Base-by-base conservation (phyloP, 306 rosid species). In the Acmispon strigosus region DNA sequence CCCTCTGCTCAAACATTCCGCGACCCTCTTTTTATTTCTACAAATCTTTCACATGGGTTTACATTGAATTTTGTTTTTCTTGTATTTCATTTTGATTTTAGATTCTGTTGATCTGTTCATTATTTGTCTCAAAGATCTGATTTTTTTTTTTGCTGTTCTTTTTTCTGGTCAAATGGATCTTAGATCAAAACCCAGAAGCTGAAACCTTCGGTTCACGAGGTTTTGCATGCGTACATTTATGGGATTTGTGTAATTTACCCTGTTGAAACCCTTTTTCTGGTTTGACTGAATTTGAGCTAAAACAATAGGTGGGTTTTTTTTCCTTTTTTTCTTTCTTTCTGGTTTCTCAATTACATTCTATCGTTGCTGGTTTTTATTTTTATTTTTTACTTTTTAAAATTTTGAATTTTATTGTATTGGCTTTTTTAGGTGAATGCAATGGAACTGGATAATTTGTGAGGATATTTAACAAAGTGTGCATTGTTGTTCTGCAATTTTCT, bases 211-310 rank as follows among this genome's bases (percentile, higher is more conserved):
- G 18, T 39, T 50, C 9, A 43, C 32, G 62, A 43, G 78, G 68
- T 61, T 83, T 68, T 61, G 66, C 73, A 17, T 77, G 55, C 20
- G 18, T 29, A 44, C 74, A 82, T 77, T 77, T 29, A 18, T 73
- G 67, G 24, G 64, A 58, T 69, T 74, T 71, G 43, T 69, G 52
- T 68, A 14, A 67, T 69, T 41, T 77, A 8, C 24, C 77, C 29
- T 37, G 49, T 62, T 50, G 72, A 53, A 42, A 8, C 7, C 72
- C 56, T 13, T 17, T 64, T 47, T 39, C 18, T 10, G 41, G 48
- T 77, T 81, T 73, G 85, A 81, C 76, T 79, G 57, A 29, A 9
- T 76, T 76, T 75, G 52, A 72, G 81, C 75, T 73, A 11, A 68
- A 71, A 54, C 22, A 12, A 54, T 62, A 75, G 73, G 84, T 79